Evolutionary conservation across 2,329 filamentous ascomycete species (phyloP).

Genomic region (Calonectria fujianensis): DNA sequence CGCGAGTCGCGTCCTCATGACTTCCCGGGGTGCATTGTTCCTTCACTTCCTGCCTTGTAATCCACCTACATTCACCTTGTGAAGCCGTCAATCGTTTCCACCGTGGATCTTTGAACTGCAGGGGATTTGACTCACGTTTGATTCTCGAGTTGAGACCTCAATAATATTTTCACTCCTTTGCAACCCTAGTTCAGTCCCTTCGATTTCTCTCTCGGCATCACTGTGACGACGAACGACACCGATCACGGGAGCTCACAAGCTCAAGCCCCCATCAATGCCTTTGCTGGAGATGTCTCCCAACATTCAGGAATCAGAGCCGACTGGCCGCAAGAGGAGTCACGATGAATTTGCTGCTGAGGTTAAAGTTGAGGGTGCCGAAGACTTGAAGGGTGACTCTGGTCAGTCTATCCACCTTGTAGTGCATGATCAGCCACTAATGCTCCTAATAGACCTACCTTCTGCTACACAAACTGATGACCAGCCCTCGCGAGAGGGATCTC

Average conservation of each 20-base stretch:
- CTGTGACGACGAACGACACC: conserved; percentile 17
- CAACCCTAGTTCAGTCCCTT: background rate
- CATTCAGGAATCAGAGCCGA: conserved; percentile 66
- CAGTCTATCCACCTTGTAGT: conserved; percentile 29
- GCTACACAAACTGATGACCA: conserved; percentile 51
- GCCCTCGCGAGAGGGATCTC: conserved; percentile 56
- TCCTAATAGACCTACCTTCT: conserved; percentile 50
- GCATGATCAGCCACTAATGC: conserved; percentile 38
- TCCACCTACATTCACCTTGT: conserved; percentile 25
- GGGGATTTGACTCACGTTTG: background rate
- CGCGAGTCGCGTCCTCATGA: conserved; percentile 57
- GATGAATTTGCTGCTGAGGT: conserved; percentile 65
- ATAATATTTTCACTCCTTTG: conserved; percentile 17
- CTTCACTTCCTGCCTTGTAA: conserved; percentile 38
- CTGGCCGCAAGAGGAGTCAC: conserved; percentile 67
- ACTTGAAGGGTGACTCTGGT: conserved; percentile 52
- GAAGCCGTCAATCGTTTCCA: conserved; percentile 36
- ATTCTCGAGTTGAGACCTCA: background rate
- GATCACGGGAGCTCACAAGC: conserved; percentile 21
- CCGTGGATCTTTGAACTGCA: conserved; percentile 7
- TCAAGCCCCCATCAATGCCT: conserved; percentile 63
- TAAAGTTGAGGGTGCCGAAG: conserved; percentile 49
- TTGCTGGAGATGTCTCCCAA: conserved; percentile 69
- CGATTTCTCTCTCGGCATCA: conserved; percentile 1
- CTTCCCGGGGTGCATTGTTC: conserved; percentile 43